Evolutionary conservation across 495 filamentous ascomycete genomes (phyloP), one percentile per base, ranked within the genome.

Genomic region (Penicillium angulare): DNA sequence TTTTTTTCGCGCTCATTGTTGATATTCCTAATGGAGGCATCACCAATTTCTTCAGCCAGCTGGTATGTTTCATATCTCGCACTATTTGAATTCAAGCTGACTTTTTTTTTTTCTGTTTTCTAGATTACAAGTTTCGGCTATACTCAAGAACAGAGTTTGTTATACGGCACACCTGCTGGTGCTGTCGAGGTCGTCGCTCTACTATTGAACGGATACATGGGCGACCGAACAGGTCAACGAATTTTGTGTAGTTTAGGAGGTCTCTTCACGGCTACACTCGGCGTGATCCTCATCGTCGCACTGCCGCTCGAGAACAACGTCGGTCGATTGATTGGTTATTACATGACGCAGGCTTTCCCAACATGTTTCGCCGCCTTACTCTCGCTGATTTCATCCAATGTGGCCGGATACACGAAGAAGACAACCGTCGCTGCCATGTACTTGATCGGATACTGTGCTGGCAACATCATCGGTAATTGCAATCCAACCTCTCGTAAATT

Each of bases 31-130:
- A 84, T 49, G 79, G 82, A 18, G 85, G 83, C 5, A 72, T 88
- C 43, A 77, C 71, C 31, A 87, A 86, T 47, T 88, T 86, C 64
- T 87, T 87, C 70, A 81, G 74, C 33, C 83, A 86, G 60, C 45
- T 69, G 47, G n/a, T n/a, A n/a, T n/a, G n/a, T n/a, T n/a, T n/a
- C n/a, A n/a, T n/a, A n/a, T n/a, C n/a, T n/a, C n/a, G n/a, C n/a
- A 63, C 65, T 7, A 24, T 53, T 56, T 29, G 24, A 13, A 15
- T 24, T 42, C 23, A 18, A 23, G 13, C 41, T 24, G 15, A 44
- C 21, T 31, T 24, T 41, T 7, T 5, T 24, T 6, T 40, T 16
- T 27, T 64, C n/a, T n/a, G n/a, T n/a, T n/a, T n/a, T n/a, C n/a
- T n/a, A n/a, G n/a, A 50, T 50, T 16, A 34, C 33, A 29, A 50